Evolutionary conservation across 2,329 filamentous ascomycete genomes (phyloP).

Genomic region (Tolypocladium cylindrosporum): DNA sequence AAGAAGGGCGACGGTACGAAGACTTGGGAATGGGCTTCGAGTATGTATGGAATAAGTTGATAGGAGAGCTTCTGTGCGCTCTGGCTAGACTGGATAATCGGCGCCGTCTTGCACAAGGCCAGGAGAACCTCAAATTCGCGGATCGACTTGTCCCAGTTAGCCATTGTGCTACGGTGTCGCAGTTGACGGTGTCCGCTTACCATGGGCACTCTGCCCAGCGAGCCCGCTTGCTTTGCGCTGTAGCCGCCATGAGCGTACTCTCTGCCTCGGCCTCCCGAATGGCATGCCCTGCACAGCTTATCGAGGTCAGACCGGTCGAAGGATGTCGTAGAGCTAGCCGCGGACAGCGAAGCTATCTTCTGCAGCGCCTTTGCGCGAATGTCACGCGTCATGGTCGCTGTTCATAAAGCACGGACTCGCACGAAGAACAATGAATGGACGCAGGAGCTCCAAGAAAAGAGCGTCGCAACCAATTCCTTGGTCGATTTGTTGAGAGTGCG

Average conservation of each 20-base stretch:
- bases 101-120: conserved; percentile 83
- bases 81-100: conserved; percentile 57
- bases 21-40: conserved; percentile 70
- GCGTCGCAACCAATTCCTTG: background rate
- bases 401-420: background rate
- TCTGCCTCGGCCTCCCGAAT: conserved; percentile 31
- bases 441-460: background rate
- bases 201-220: conserved; percentile 49
- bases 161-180: background rate
- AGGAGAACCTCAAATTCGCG: conserved; percentile 88
- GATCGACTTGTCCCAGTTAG: conserved; percentile 49
- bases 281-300: conserved; percentile 48
- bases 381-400: conserved; percentile 36
- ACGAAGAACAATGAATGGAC: background rate
- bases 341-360: conserved; percentile 55
- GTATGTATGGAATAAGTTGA: conserved; percentile 74
- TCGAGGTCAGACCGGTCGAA: conserved; percentile 56
- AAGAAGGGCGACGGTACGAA: conserved; percentile 77
- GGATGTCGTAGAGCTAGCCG: conserved; percentile 39
- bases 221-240: conserved; percentile 24
- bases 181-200: conserved; percentile 24
- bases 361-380: conserved; percentile 53
- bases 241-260: conserved; percentile 38
- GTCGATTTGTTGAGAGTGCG: background rate
- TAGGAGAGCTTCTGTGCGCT: conserved; percentile 70